Conservation (phyloP, 2,329 filamentous ascomycete genomes). For the Fusarium albosuccineum region DNA sequence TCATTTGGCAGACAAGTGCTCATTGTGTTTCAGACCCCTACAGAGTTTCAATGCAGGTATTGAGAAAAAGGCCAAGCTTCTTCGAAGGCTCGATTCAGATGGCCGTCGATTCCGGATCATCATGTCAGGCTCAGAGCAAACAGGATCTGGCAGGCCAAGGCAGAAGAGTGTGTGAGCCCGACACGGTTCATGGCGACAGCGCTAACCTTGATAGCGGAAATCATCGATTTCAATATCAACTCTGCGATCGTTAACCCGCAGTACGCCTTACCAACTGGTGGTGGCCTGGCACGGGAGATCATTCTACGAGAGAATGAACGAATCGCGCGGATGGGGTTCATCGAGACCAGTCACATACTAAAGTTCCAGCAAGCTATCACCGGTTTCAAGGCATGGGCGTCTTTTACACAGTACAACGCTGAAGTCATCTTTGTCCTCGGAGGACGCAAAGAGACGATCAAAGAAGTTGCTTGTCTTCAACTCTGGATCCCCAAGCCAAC, state of each 20-base stretch:
- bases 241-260: conserved; percentile 46
- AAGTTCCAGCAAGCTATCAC: conserved; percentile 53
- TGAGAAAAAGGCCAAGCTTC: conserved; percentile 44
- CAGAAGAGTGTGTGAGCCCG: conserved; percentile 35
- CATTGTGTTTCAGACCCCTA: conserved; percentile 27
- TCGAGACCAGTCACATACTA: conserved; percentile 42
- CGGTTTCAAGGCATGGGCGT: conserved; percentile 49
- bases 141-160: conserved; percentile 33
- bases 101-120: conserved; percentile 46
- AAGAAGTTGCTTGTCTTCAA: conserved; percentile 49
- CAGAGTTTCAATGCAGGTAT: conserved; percentile 35
- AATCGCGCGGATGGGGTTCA: conserved; percentile 49
- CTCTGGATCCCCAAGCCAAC: conserved; percentile 50
- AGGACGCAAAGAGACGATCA: conserved; percentile 38
- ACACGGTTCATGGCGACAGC: neutral
- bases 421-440: conserved; percentile 48
- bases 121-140: conserved; percentile 43
- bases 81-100: conserved; percentile 46
- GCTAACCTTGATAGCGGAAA: conserved; percentile 42
- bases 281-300: conserved; percentile 42
- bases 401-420: conserved; percentile 45
- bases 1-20: neutral
- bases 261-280: conserved; percentile 44
- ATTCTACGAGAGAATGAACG: conserved; percentile 49
- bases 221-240: conserved; percentile 51